Evolutionary conservation across 192 early-diverging fungal species (phyloP).

Genomic region (Mortierella hygrophila): DNA sequence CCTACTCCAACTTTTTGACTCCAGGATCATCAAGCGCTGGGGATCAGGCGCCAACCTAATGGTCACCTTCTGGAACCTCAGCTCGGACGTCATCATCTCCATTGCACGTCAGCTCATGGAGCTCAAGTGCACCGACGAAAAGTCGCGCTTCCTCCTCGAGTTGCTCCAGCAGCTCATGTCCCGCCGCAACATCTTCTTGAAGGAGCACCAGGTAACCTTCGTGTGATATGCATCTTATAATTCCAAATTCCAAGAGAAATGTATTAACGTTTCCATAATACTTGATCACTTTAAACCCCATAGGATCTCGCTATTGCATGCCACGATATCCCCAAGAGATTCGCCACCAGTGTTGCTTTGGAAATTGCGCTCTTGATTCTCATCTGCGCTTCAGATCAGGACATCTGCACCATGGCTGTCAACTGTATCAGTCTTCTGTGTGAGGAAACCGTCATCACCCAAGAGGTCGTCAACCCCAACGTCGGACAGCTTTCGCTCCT

Average conservation of each 20-base stretch:
- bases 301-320: conserved; percentile 66
- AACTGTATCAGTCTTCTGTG: conserved; percentile 79
- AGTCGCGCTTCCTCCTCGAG: conserved; percentile 74
- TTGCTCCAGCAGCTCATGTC: conserved; percentile 75
- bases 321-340: conserved; percentile 71
- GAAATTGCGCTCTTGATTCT: conserved; percentile 83
- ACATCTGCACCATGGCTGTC: conserved; percentile 69
- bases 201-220: conserved; percentile 58
- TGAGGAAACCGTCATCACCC: conserved; percentile 78
- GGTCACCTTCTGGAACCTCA: conserved; percentile 85
- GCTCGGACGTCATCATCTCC: conserved; percentile 71
- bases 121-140: conserved; percentile 73
- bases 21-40: conserved; percentile 83
- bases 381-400: conserved; percentile 80
- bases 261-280: background rate
- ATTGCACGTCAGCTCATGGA: conserved; percentile 85
- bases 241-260: background rate
- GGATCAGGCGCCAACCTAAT: conserved; percentile 79
- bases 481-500: conserved; percentile 67
- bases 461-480: conserved; percentile 63
- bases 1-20: conserved; percentile 79
- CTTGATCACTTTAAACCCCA: background rate
- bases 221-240: background rate
- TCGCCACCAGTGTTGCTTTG: conserved; percentile 76
- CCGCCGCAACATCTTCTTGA: conserved; percentile 72